Conservation (phyloP, 371 early-diverging fungal species). For the Rhizopus delemar region DNA sequence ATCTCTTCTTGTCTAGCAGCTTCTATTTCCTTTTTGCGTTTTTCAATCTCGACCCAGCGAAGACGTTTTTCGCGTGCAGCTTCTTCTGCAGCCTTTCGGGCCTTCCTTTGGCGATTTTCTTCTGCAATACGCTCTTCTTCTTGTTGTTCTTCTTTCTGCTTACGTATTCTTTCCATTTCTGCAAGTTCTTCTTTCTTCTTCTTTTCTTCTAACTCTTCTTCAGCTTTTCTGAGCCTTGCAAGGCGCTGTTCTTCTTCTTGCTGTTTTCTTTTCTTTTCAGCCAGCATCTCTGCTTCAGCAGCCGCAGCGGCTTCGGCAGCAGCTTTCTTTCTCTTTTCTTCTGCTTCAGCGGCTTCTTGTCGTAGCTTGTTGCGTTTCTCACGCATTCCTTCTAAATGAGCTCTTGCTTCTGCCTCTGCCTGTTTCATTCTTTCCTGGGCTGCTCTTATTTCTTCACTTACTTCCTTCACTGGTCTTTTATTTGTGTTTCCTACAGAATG, state of each 20-base stretch:
- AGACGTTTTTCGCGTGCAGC: conserved; percentile 45
- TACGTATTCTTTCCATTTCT: conserved; percentile 19
- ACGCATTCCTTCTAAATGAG: conserved; percentile 27
- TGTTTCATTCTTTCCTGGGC: conserved; percentile 46
- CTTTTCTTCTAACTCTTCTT: conserved; percentile 23
- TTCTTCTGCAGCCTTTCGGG: conserved; percentile 41
- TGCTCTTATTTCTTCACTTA: conserved; percentile 34
- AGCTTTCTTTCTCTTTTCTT: conserved; percentile 20
- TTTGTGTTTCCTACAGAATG: background rate
- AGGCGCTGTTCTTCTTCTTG: conserved; percentile 28
- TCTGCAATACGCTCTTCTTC: conserved; percentile 36
- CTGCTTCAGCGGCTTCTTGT: conserved; percentile 32
- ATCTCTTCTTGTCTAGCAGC: conserved; percentile 34
- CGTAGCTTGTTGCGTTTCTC: conserved; percentile 29
- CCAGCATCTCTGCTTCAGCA: conserved; percentile 28
- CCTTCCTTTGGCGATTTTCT: conserved; percentile 34
- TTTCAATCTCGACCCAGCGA: conserved; percentile 33
- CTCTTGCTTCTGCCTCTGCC: conserved; percentile 44
- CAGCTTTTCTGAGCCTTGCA: conserved; percentile 13
- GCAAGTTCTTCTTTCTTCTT: conserved; percentile 12
- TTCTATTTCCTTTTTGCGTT: conserved; percentile 33
- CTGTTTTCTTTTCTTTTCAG: conserved; percentile 28
- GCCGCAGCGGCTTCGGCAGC: conserved; percentile 28
- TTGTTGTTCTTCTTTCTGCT: conserved; percentile 25
- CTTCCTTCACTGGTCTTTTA: background rate